Percentiles rank a stretch among this genome's conserved stretches.
Evolutionary conservation across 495 filamentous ascomycete genomes (phyloP).

Genomic region (Xylaria palmicola): DNA sequence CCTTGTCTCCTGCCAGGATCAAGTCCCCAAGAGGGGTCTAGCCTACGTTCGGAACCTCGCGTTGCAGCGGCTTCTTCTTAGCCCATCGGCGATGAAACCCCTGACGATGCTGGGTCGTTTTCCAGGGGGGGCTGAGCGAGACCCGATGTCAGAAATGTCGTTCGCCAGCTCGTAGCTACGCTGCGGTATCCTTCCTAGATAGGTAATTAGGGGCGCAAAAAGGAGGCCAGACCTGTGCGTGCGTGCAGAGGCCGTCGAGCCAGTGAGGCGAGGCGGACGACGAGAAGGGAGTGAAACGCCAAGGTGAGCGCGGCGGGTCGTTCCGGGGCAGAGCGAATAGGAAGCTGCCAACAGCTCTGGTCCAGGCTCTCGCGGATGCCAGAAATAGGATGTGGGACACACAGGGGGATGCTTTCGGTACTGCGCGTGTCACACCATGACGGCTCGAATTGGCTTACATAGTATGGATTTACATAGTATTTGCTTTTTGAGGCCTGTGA

Average conservation of each 20-base stretch:
- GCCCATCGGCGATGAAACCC: slow-evolving; percentile 5
- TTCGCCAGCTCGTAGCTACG: background rate
- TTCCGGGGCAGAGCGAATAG: slow-evolving; percentile 9
- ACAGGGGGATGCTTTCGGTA: background rate
- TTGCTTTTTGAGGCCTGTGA: too few relatives aligned
- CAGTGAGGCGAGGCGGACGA: background rate
- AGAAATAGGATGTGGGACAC: slow-evolving; percentile 13
- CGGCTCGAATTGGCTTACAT: background rate
- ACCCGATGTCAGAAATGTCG: background rate
- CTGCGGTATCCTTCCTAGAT: too few relatives aligned
- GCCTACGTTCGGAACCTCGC: background rate
- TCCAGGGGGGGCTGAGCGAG: background rate
- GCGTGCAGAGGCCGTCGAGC: too few relatives aligned
- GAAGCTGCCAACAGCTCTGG: background rate
- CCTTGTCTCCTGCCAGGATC: background rate
- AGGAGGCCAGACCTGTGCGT: too few relatives aligned
- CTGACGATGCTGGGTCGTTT: background rate
- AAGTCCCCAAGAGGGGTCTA: background rate
- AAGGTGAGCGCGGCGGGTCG: background rate
- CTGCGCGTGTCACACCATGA: background rate
- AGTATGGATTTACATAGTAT: background rate
- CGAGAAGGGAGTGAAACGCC: slow-evolving; percentile 3
- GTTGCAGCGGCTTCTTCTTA: background rate
- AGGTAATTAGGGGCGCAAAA: too few relatives aligned
- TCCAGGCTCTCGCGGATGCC: background rate